These are phyloP conservation scores for Ormosia semicastrata DNA, from an alignment of 306 rosid species.

Conservation along the genomic window DNA sequence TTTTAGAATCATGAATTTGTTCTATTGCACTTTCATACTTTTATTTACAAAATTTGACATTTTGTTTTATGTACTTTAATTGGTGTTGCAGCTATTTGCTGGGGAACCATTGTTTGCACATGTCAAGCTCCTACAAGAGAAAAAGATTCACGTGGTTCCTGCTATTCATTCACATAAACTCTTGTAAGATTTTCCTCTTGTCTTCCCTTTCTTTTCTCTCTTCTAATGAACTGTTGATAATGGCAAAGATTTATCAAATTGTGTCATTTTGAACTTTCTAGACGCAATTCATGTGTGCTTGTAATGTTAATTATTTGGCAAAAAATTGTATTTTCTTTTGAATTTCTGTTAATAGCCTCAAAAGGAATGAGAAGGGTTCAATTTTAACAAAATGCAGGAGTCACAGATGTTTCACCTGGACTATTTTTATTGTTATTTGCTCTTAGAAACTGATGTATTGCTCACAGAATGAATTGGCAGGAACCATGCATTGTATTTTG, in stretches of 20 bases:
- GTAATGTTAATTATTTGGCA: background rate
- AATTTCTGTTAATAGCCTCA: constrained; percentile 8
- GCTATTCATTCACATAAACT: constrained; percentile 61
- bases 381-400: background rate
- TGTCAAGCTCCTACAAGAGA: constrained; percentile 55
- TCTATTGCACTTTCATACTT: constrained; percentile 18
- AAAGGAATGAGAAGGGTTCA: background rate
- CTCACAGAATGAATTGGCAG: constrained; percentile 64
- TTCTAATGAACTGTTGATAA: background rate
- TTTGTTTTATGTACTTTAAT: constrained; percentile 11
- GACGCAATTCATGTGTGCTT: background rate
- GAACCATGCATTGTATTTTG: constrained; percentile 87
- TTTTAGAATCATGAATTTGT: constrained; percentile 15
- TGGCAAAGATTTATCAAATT: background rate
- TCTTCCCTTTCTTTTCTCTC: background rate
- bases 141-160: constrained; percentile 67
- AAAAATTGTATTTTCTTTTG: background rate
- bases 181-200: constrained; percentile 51
- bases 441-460: constrained; percentile 30
- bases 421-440: background rate
- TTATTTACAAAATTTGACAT: constrained; percentile 16
- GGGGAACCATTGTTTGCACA: constrained; percentile 73
- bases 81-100: constrained; percentile 65
- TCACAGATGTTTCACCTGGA: background rate
- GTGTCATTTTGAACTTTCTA: background rate